Percentiles rank a stretch among this genome's conserved stretches.
These are phyloP conservation scores for Inosperma sp. DNA, from an alignment of 768 basidiomycete genomes.

Conservation along the genomic window DNA sequence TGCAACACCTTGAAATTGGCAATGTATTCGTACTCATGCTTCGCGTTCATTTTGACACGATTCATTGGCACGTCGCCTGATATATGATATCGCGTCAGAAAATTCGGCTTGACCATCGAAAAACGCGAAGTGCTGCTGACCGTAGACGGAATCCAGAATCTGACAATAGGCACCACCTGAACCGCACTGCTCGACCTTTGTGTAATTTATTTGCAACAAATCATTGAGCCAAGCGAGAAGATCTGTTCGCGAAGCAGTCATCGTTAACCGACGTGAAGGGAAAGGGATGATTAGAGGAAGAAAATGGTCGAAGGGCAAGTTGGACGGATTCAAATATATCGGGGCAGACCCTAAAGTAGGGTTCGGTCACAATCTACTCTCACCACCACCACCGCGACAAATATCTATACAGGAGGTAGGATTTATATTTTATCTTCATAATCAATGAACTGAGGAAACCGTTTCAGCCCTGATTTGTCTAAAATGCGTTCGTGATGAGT, in stretches of 20 bases:
- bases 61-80: slow-evolving; percentile 87
- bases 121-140: slow-evolving; percentile 42
- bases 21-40: slow-evolving; percentile 92
- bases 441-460: neutral
- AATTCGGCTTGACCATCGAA: slow-evolving; percentile 7
- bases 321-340: slow-evolving; percentile 1
- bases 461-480: neutral
- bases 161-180: slow-evolving; percentile 93
- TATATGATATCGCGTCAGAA: slow-evolving; percentile 8
- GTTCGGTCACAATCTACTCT: slow-evolving; percentile 11
- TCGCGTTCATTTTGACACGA: slow-evolving; percentile 93
- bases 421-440: neutral
- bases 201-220: slow-evolving; percentile 84
- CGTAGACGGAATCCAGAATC: slow-evolving; percentile 90
- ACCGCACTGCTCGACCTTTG: slow-evolving; percentile 90
- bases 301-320: slow-evolving; percentile 3
- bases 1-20: slow-evolving; percentile 96
- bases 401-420: neutral
- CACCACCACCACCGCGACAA: slow-evolving; percentile 2
- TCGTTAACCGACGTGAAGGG: slow-evolving; percentile 25
- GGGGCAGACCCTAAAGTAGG: slow-evolving; percentile 18
- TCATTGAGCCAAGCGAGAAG: slow-evolving; percentile 93
- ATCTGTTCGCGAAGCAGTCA: slow-evolving; percentile 80
- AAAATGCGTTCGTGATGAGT: slow-evolving; percentile 14
- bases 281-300: slow-evolving; percentile 1